Evolutionary conservation across 2,329 filamentous ascomycete species (phyloP).

Genomic region (Paecilomyces dactylethromorphus): DNA sequence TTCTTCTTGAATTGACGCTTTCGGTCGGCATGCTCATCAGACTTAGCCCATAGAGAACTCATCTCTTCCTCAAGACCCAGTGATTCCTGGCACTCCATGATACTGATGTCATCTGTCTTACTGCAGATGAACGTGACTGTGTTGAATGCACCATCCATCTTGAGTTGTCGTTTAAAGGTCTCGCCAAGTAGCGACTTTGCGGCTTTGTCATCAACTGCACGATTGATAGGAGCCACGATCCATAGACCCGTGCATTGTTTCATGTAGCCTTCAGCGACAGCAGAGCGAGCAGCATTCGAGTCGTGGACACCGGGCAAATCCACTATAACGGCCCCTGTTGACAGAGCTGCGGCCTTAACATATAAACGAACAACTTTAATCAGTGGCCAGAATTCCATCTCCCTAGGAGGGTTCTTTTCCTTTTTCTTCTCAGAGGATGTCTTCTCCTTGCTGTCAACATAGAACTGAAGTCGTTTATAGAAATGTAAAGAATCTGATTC

Average conservation of each 20-base stretch:
- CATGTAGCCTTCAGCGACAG: constrained; percentile 54
- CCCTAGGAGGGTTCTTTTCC: constrained; percentile 38
- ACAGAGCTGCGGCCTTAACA: constrained; percentile 39
- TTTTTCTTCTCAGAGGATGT: constrained; percentile 23
- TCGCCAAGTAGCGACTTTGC: too few species aligned
- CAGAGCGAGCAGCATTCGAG: constrained; percentile 53
- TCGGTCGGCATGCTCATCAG: constrained; percentile 7
- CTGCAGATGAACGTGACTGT: constrained; percentile 55
- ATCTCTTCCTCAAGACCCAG: constrained; percentile 27
- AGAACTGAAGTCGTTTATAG: too few species aligned
- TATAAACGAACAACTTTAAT: constrained; percentile 42
- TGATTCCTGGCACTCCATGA: constrained; percentile 38
- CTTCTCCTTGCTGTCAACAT: too few species aligned
- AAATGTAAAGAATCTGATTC: too few species aligned
- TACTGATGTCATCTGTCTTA: constrained; percentile 57
- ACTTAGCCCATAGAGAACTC: constrained; percentile 10
- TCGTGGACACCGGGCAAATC: constrained; percentile 47
- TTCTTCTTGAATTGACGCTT: constrained; percentile 34
- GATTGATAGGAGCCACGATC: constrained; percentile 57
- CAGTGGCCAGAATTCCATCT: constrained; percentile 36
- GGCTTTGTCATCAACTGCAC: constrained; percentile 55
- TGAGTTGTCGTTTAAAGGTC: too few species aligned
- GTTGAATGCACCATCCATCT: too few species aligned
- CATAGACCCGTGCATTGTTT: constrained; percentile 55
- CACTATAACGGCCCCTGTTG: too few species aligned